Evolutionary conservation across 2,329 filamentous ascomycete species (phyloP).

Genomic region (Fusarium caatingaense): DNA sequence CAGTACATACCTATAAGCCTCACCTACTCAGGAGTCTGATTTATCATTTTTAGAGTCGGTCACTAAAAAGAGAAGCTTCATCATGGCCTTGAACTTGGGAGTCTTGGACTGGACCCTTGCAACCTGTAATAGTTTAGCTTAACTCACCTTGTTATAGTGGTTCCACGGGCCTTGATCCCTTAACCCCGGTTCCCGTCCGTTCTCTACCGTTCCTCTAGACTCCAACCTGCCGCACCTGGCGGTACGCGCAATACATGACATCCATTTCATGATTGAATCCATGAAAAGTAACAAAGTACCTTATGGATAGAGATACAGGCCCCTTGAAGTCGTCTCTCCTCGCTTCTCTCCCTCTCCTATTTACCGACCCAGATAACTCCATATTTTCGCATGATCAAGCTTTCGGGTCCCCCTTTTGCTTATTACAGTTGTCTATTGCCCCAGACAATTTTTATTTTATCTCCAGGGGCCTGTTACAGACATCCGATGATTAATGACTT

Average conservation of each 20-base stretch:
- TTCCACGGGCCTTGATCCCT: not conserved
- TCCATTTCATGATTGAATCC: slow-evolving; percentile 15
- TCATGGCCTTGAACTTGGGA: not conserved
- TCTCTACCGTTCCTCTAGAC: slow-evolving; percentile 5
- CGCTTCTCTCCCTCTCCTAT: slow-evolving; percentile 19
- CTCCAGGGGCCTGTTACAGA: slow-evolving; percentile 19
- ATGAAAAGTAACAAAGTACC: not conserved
- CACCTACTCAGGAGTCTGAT: slow-evolving; percentile 1
- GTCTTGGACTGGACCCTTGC: not conserved
- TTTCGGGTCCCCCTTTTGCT: slow-evolving; percentile 28
- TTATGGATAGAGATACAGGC: not conserved
- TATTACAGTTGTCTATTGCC: slow-evolving; percentile 11
- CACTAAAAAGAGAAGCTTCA: not conserved
- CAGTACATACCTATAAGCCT: not conserved
- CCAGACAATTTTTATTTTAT: slow-evolving; percentile 3
- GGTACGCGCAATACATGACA: slow-evolving; percentile 28
- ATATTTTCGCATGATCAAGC: slow-evolving; percentile 32
- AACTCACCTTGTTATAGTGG: slow-evolving; percentile 3
- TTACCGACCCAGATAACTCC: slow-evolving; percentile 12
- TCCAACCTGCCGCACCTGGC: not conserved
- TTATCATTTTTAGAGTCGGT: slow-evolving; percentile 7
- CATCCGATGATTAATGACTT: not conserved
- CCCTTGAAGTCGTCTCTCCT: slow-evolving; percentile 8
- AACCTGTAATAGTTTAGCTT: not conserved
- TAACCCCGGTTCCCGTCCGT: slow-evolving; percentile 13